A percentile compares a stretch with the other conserved stretches of the same genome.
phyloP scores from a whole-genome alignment of 768 basidiomycete species.

The Boletus reticuloceps region DNA sequence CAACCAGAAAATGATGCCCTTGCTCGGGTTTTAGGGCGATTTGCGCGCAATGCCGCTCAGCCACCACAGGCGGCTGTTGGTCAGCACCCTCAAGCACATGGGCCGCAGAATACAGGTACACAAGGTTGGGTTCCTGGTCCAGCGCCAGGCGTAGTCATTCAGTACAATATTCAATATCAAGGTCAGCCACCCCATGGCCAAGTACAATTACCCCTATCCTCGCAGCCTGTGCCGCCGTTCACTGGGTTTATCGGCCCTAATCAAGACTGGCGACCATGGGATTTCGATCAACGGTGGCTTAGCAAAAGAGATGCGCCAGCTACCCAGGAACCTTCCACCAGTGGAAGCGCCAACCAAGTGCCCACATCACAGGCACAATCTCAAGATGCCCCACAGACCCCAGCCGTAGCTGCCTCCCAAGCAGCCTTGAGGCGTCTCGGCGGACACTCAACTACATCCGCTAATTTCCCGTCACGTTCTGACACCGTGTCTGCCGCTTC shows the following conservation, averaged over 20 bases:
- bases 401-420: conserved; percentile 58
- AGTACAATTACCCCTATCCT: conserved; percentile 27
- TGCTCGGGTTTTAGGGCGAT: conserved; percentile 42
- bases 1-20: conserved; percentile 38
- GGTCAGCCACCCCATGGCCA: conserved; percentile 35
- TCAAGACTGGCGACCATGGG: conserved; percentile 68
- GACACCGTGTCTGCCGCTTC: conserved; percentile 7
- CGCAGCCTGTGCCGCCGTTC: conserved; percentile 50
- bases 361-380: conserved; percentile 6
- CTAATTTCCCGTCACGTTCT: not conserved
- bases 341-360: not conserved
- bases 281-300: conserved; percentile 35
- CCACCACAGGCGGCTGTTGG: conserved; percentile 34
- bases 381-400: conserved; percentile 23
- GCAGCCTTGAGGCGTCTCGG: conserved; percentile 60
- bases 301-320: conserved; percentile 9
- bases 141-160: conserved; percentile 51
- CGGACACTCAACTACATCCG: conserved; percentile 12
- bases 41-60: conserved; percentile 54
- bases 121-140: conserved; percentile 36
- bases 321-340: conserved; percentile 10
- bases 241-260: conserved; percentile 63
- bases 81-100: conserved; percentile 30
- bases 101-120: conserved; percentile 31
- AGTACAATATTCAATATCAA: conserved; percentile 65